A percentile compares a stretch with the other conserved stretches of the same genome.
phyloP scores from a whole-genome alignment of 2,329 filamentous ascomycete genomes.

The Helotiales sp. region DNA sequence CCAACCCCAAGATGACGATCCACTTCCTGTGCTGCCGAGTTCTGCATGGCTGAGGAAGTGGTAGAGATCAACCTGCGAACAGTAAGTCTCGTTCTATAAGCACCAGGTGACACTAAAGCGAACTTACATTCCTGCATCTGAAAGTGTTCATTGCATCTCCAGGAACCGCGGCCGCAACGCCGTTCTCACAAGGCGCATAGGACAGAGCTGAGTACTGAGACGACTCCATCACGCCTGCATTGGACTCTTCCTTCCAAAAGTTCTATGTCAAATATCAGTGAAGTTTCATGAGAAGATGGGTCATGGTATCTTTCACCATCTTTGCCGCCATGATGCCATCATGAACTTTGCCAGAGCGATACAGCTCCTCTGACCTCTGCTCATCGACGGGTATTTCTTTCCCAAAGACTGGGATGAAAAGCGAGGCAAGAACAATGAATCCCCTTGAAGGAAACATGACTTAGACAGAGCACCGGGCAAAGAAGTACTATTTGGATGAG shows the following conservation, averaged over 20 bases:
- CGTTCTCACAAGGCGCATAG: constrained; percentile 5
- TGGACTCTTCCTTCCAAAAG: neutral
- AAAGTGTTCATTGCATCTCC: constrained; percentile 33
- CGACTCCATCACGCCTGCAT: constrained; percentile 15
- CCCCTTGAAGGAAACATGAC: neutral
- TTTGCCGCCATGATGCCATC: constrained; percentile 14
- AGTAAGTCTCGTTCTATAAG: neutral
- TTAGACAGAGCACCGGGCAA: neutral
- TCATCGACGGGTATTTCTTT: constrained; percentile 11
- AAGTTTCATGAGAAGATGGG: neutral
- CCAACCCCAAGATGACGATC: constrained; percentile 46
- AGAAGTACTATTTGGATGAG: neutral
- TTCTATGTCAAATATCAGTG: neutral
- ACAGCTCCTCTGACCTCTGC: neutral
- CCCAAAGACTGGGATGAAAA: neutral
- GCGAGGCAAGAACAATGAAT: neutral
- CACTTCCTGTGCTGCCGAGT: constrained; percentile 53
- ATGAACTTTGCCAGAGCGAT: constrained; percentile 9
- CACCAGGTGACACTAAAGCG: too few species aligned
- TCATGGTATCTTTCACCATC: neutral
- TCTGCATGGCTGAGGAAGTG: constrained; percentile 59
- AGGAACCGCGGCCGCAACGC: constrained; percentile 17
- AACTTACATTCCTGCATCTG: constrained; percentile 50
- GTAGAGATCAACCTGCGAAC: constrained; percentile 53
- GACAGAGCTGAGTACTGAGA: constrained; percentile 3